Conservation (phyloP, 2,329 filamentous ascomycete species). For the Fusarium phyllophilum region DNA sequence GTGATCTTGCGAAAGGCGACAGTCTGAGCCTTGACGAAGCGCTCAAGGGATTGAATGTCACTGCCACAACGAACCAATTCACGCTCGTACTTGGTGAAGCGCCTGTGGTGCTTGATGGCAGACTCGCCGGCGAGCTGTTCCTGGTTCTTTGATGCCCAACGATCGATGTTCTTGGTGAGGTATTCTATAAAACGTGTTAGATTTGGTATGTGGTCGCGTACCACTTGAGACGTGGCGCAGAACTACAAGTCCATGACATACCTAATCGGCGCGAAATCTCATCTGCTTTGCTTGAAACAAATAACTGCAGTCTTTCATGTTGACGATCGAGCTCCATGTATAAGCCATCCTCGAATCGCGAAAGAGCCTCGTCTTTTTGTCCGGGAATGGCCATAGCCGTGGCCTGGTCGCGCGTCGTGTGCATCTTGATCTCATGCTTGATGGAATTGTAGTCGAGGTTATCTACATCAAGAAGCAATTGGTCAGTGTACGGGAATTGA, state of each 20-base stretch:
- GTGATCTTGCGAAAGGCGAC: conserved; percentile 84
- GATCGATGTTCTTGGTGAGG: conserved; percentile 59
- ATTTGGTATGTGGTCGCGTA: conserved; percentile 29
- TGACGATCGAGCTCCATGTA: conserved; percentile 77
- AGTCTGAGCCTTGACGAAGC: conserved; percentile 79
- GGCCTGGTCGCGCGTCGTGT: conserved; percentile 77
- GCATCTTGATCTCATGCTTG: conserved; percentile 83
- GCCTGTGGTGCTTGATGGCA: conserved; percentile 60
- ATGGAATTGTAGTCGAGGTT: conserved; percentile 92
- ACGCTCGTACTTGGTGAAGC: conserved; percentile 64
- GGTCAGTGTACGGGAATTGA: conserved; percentile 3
- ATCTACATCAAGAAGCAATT: conserved; percentile 61
- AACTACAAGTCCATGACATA: conserved; percentile 51
- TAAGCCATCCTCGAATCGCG: conserved; percentile 76
- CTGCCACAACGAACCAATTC: conserved; percentile 69
- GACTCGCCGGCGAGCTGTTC: conserved; percentile 43
- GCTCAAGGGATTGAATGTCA: conserved; percentile 75
- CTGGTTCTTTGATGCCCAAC: conserved; percentile 55
- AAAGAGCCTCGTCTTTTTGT: conserved; percentile 66
- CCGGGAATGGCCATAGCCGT: conserved; percentile 79
- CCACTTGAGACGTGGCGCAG: conserved; percentile 13
- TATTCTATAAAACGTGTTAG: conserved; percentile 54
- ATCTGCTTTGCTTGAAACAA: conserved; percentile 81
- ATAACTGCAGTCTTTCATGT: conserved; percentile 80
- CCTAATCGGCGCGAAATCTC: conserved; percentile 78